Evolutionary conservation across 2,329 filamentous ascomycete species (phyloP), one percentile per base, ranked within the genome.

Genomic region (Diaporthe citrichinensis): DNA sequence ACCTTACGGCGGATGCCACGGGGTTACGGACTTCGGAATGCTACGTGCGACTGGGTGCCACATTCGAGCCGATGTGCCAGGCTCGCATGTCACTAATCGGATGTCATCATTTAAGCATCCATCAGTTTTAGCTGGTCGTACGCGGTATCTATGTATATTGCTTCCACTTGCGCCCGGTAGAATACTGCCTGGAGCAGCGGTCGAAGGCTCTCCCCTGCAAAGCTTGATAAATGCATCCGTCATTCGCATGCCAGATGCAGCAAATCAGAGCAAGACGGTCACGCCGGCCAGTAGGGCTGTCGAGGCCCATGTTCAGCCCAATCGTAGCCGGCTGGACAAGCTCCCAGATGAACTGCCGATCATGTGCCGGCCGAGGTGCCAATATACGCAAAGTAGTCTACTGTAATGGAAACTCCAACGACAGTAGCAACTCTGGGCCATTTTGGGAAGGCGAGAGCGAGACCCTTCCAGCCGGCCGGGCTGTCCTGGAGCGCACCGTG

Each of bases 371-470:
- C 34, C 36, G 49, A 25, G 39, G 44, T 55, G 49, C 31, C 34
- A 69, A 55, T 69, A 41, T 69, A 41, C 49, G 55, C 65, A 41
- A 41, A 69, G 34, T 69, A 69, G 49, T 41, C 65, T 55, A 41
- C 46, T 39, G 46, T 20, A 68, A 23, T 68, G 46, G 46, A 68
- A 68, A 68, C 65, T 68, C 49, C 65, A 39, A 53, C 31, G 46
- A 53, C 28, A 12, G 44, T 17, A 39, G 46, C 41, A 49, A 49
- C 44, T 28, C 14, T 34, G 44, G 31, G 46, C 46, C 46, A 41
- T 69, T 53, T 49, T 25, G 61, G 62, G 62, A 68, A 69, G 65
- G 46, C 49, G 49, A 69, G 46, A 69, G 65, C 49, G 65, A 55
- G 65, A 14, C 65, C 10, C 49, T 20, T 68, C 46, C 62, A 36